Evolutionary conservation across 2,329 filamentous ascomycete species (phyloP).

Genomic region (Westerdykella sp.): DNA sequence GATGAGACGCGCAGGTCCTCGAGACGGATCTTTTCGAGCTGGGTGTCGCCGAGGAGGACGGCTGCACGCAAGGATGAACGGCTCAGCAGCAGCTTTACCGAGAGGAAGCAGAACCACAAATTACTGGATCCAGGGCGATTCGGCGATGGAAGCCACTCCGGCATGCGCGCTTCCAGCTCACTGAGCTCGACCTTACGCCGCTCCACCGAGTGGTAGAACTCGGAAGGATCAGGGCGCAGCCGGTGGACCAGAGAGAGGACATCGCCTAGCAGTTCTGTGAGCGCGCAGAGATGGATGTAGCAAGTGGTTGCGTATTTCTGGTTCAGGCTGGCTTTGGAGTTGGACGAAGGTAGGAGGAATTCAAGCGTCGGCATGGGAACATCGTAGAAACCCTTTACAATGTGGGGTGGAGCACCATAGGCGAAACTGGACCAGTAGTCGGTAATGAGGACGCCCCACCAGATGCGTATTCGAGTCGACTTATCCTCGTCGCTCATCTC

Average conservation of each 20-base stretch:
- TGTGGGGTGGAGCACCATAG: slow-evolving; percentile 51
- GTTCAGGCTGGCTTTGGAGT: slow-evolving; percentile 27
- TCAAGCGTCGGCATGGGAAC: slow-evolving; percentile 48
- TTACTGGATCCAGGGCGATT: slow-evolving; percentile 30
- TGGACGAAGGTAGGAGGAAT: slow-evolving; percentile 31
- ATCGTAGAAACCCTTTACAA: slow-evolving; percentile 50
- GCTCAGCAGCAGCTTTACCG: slow-evolving; percentile 35
- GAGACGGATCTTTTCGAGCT: slow-evolving; percentile 26
- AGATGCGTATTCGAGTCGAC: slow-evolving; percentile 46
- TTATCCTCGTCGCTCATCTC: slow-evolving; percentile 48
- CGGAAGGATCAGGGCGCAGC: slow-evolving; percentile 24
- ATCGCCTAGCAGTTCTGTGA: slow-evolving; percentile 41
- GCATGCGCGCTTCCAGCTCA: slow-evolving; percentile 29
- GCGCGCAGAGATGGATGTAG: slow-evolving; percentile 48
- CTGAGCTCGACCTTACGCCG: slow-evolving; percentile 30
- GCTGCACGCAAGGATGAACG: slow-evolving; percentile 31
- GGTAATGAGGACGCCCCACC: slow-evolving; percentile 54
- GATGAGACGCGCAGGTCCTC: slow-evolving; percentile 47
- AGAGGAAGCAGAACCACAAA: slow-evolving; percentile 39
- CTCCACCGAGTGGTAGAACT: slow-evolving; percentile 25
- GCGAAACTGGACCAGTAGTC: slow-evolving; percentile 54
- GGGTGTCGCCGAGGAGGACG: slow-evolving; percentile 20
- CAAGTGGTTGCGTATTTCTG: slow-evolving; percentile 45
- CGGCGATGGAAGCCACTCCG: slow-evolving; percentile 27
- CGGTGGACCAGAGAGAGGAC: slow-evolving; percentile 37